Conservation (phyloP, 202 grass and related monocot species). For the Alloteropsis angusta region DNA sequence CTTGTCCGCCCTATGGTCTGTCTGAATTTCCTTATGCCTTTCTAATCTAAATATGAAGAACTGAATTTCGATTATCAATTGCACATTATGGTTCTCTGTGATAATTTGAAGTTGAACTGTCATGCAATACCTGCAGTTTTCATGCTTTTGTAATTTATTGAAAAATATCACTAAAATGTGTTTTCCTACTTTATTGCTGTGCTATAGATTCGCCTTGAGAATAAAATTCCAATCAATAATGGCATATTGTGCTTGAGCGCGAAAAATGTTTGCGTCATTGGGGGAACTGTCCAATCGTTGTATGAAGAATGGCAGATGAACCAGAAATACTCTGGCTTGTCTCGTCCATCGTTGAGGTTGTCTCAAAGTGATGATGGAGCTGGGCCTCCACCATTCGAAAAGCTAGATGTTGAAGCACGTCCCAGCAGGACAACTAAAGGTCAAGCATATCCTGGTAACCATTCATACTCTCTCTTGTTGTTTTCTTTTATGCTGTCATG, state of each 20-base stretch:
- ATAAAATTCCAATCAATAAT: slow-evolving; percentile 57
- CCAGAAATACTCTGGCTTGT: slow-evolving; percentile 66
- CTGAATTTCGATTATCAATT: background rate
- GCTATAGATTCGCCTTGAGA: slow-evolving; percentile 62
- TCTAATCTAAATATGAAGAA: background rate
- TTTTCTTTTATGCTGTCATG: slow-evolving; percentile 13
- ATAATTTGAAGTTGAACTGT: background rate
- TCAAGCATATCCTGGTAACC: slow-evolving; percentile 38
- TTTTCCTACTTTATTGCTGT: background rate
- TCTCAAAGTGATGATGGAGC: slow-evolving; percentile 61
- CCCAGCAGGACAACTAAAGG: slow-evolving; percentile 20
- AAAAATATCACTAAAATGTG: background rate
- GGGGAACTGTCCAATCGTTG: slow-evolving; percentile 69
- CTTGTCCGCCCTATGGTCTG: background rate
- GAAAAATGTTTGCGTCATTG: slow-evolving; percentile 52
- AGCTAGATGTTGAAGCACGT: slow-evolving; percentile 46
- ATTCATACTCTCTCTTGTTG: slow-evolving; percentile 8
- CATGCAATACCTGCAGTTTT: background rate
- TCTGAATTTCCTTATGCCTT: background rate
- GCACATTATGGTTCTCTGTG: background rate
- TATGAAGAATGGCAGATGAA: slow-evolving; percentile 89
- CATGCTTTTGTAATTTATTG: too few species aligned
- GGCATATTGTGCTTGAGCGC: slow-evolving; percentile 66
- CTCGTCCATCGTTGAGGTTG: slow-evolving; percentile 45
- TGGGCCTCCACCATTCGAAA: slow-evolving; percentile 79